Conservation (phyloP, 306 rosid genomes). For the Dalbergia cochinchinensis region DNA sequence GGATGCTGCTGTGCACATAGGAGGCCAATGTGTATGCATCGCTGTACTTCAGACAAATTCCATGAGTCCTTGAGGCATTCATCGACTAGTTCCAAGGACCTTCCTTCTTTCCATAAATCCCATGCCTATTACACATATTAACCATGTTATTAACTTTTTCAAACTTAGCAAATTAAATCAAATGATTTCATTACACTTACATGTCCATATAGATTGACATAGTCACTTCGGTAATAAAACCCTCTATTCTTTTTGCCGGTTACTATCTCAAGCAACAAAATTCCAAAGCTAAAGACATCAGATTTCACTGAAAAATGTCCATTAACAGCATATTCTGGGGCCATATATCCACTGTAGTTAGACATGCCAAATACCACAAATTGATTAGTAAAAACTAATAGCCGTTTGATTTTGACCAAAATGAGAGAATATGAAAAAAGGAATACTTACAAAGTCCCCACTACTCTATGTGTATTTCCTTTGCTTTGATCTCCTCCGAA, state of each 20-base stretch:
- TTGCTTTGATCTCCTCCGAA: constrained; percentile 55
- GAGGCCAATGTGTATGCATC: constrained; percentile 59
- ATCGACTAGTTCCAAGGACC: constrained; percentile 53
- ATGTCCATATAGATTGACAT: constrained; percentile 36
- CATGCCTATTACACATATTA: constrained; percentile 55
- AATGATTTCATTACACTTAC: constrained; percentile 48
- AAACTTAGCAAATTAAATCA: not conserved
- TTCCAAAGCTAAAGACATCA: constrained; percentile 53
- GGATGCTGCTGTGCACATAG: constrained; percentile 61
- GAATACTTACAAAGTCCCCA: constrained; percentile 59
- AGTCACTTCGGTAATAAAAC: constrained; percentile 43
- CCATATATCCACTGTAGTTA: constrained; percentile 57
- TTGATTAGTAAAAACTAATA: not conserved
- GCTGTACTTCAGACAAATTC: constrained; percentile 41
- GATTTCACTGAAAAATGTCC: constrained; percentile 60
- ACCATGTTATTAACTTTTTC: not conserved
- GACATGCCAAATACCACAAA: not conserved
- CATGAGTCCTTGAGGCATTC: constrained; percentile 32
- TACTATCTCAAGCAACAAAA: constrained; percentile 55
- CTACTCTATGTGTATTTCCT: constrained; percentile 60
- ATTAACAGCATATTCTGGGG: constrained; percentile 62
- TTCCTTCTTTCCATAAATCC: constrained; percentile 60
- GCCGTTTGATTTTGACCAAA: not conserved
- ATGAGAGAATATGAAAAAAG: not conserved
- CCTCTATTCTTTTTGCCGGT: constrained; percentile 61